Percentiles rank a stretch among this genome's conserved stretches.
Evolutionary conservation across 177 flowering plant genomes (phyloP).

Genomic region (Vitis hybrid): DNA sequence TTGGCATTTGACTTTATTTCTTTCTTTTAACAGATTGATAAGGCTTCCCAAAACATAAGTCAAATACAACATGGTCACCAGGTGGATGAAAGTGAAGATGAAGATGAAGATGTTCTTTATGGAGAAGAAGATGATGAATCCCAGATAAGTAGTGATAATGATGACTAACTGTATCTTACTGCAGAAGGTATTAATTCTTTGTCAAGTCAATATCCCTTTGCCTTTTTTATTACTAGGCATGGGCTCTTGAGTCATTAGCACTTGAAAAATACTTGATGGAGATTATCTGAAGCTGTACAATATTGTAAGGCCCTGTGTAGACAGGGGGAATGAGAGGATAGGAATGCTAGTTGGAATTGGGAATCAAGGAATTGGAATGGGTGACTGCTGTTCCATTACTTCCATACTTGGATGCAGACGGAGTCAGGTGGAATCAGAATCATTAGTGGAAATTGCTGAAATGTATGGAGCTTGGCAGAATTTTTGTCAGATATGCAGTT

Average conservation of each 20-base stretch:
- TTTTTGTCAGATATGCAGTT: too few relatives aligned
- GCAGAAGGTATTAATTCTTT: slow-evolving; percentile 15
- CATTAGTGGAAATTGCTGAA: too few relatives aligned
- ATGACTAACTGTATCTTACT: slow-evolving; percentile 19
- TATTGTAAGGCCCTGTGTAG: neutral
- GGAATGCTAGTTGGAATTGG: neutral
- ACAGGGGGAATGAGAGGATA: neutral
- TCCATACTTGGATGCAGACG: too few relatives aligned
- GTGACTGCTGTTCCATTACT: too few relatives aligned
- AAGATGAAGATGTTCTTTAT: slow-evolving; percentile 56
- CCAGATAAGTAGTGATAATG: slow-evolving; percentile 56
- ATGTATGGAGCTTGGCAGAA: too few relatives aligned
- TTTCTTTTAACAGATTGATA: slow-evolving; percentile 52
- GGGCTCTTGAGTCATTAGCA: neutral
- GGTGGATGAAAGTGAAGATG: slow-evolving; percentile 53
- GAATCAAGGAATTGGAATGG: neutral
- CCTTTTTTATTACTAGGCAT: neutral
- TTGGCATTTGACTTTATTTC: slow-evolving; percentile 2
- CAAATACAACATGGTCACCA: slow-evolving; percentile 24
- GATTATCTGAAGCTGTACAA: too few relatives aligned
- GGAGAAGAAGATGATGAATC: slow-evolving; percentile 61
- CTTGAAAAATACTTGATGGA: neutral
- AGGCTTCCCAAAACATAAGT: slow-evolving; percentile 36
- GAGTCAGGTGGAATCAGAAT: too few relatives aligned
- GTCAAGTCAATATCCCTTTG: neutral